Evolutionary conservation across 768 basidiomycete genomes (phyloP).

Genomic region (Xerocomus potaroensis): DNA sequence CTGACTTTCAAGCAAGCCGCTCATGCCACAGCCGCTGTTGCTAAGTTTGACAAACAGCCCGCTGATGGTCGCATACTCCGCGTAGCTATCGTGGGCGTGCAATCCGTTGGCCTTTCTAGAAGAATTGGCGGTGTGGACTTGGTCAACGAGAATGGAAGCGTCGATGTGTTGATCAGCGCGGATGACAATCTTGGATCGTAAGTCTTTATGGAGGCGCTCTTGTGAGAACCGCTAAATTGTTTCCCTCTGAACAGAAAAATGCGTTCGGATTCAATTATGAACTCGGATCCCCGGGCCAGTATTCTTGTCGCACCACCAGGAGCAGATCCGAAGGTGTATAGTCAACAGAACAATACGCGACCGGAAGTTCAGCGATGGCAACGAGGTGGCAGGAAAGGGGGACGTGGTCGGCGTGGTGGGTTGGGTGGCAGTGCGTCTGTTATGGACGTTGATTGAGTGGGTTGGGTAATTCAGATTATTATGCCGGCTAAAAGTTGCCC

Average conservation of each 20-base stretch:
- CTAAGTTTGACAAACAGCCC: constrained; percentile 73
- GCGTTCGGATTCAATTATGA: constrained; percentile 74
- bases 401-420: constrained; percentile 24
- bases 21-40: constrained; percentile 62
- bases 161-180: constrained; percentile 54
- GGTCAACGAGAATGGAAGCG: constrained; percentile 35
- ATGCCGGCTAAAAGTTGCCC: constrained; percentile 10
- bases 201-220: constrained; percentile 5
- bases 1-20: constrained; percentile 65
- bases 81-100: constrained; percentile 59
- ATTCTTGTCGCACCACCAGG: constrained; percentile 69
- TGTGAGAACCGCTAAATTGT: not conserved
- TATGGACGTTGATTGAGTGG: constrained; percentile 29
- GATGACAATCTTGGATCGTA: constrained; percentile 50
- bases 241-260: constrained; percentile 56
- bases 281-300: constrained; percentile 57
- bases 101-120: constrained; percentile 51
- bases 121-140: constrained; percentile 54
- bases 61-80: constrained; percentile 76
- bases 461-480: not conserved
- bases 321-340: constrained; percentile 50
- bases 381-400: constrained; percentile 24
- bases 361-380: constrained; percentile 24
- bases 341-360: constrained; percentile 27
- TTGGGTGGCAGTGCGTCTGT: constrained; percentile 9